These are phyloP conservation scores for Silene noctiflora DNA, from an alignment of 179 eudicot species.

Conservation along the genomic window DNA sequence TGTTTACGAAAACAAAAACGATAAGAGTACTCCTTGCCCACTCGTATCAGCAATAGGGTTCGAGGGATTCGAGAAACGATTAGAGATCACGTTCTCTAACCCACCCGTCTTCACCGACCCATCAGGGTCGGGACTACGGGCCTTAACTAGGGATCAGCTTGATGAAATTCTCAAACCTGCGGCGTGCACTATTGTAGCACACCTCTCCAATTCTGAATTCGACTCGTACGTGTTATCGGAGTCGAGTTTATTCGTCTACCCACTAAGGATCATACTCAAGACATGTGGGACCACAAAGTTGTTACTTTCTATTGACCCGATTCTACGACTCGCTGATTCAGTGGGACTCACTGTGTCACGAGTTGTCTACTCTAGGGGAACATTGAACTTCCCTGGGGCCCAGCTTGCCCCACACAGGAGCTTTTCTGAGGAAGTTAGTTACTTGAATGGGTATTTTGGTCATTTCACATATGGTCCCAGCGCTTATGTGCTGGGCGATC, in stretches of 20 bases:
- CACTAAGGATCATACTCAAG: constrained; percentile 34
- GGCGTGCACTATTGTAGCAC: constrained; percentile 40
- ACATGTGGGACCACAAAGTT: constrained; percentile 50
- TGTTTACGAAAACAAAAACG: constrained; percentile 15
- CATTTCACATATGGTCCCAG: constrained; percentile 40
- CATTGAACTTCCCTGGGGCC: constrained; percentile 41
- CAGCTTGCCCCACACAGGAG: constrained; percentile 39
- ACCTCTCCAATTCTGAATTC: constrained; percentile 27
- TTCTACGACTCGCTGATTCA: constrained; percentile 33
- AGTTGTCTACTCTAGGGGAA: constrained; percentile 46
- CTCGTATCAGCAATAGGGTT: constrained; percentile 31
- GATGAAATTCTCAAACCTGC: constrained; percentile 36
- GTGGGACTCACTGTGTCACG: constrained; percentile 33
- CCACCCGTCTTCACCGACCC: constrained; percentile 17
- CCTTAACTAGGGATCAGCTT: constrained; percentile 25
- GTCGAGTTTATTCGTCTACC: constrained; percentile 43
- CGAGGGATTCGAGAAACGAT: constrained; percentile 35
- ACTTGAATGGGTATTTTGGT: constrained; percentile 41
- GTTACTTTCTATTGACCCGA: constrained; percentile 35
- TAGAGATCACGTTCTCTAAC: constrained; percentile 25
- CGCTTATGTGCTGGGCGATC: constrained; percentile 57
- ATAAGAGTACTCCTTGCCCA: neutral
- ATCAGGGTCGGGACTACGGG: constrained; percentile 24
- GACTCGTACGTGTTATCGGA: constrained; percentile 50
- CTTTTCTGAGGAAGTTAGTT: constrained; percentile 48